phyloP scores from a whole-genome alignment of 73 alveolate genomes.

The Paramecium primaurelia region DNA sequence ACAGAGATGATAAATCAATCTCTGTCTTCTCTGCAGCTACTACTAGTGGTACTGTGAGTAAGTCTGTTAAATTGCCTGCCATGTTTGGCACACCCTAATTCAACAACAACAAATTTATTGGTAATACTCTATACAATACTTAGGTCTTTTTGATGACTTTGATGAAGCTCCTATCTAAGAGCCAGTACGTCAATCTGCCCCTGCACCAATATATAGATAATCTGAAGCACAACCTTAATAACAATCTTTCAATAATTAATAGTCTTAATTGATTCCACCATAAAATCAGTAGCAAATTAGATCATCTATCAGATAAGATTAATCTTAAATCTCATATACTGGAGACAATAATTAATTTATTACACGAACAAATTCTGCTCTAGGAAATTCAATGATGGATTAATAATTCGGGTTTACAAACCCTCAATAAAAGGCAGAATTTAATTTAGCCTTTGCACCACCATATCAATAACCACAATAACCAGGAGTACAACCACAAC shows the following conservation, averaged over 20 bases:
- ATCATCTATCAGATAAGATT: neutral
- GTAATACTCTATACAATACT: neutral
- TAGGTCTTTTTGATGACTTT: slow-evolving; percentile 31
- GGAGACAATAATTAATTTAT: neutral
- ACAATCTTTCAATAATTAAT: neutral
- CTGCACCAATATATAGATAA: neutral
- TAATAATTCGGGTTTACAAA: neutral
- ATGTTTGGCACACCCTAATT: slow-evolving; percentile 33
- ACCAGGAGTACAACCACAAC: neutral
- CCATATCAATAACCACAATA: neutral
- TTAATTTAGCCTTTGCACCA: neutral
- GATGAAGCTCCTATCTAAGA: slow-evolving; percentile 23
- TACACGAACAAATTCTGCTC: neutral
- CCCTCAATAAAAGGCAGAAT: neutral
- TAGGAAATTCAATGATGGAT: neutral
- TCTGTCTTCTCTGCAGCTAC: slow-evolving; percentile 30
- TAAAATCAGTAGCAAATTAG: neutral
- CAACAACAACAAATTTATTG: neutral
- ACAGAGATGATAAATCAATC: slow-evolving; percentile 31
- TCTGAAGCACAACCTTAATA: neutral
- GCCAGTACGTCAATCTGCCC: neutral
- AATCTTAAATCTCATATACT: neutral
- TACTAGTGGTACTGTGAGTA: slow-evolving; percentile 39
- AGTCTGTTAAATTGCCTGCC: slow-evolving; percentile 30
- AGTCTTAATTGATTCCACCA: neutral